Evolutionary conservation across 495 filamentous ascomycete species (phyloP), one percentile per base, ranked within the genome.

Genomic region (Trichoderma erinaceum): DNA sequence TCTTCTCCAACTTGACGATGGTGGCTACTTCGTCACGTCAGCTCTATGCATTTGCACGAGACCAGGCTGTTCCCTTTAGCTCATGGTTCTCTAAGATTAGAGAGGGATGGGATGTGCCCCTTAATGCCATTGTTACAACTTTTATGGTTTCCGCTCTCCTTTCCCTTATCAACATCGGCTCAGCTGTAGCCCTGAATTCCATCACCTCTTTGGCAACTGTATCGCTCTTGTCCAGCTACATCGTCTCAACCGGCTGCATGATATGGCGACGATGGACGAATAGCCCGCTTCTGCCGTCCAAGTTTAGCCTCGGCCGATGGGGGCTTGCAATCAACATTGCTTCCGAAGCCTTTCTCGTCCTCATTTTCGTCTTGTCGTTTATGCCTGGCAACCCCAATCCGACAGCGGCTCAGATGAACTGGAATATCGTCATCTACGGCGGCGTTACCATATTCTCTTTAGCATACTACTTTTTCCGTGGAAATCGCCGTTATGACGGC

Each of bases 121-220:
- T 83, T 66, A 83, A 82, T 70, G 78, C 86, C 1, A 78, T 84
- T 63, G 69, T 81, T 27, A 68, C 85, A 44, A 81, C 81, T 4
- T 78, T 82, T 70, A 68, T 73, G 46, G 77, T 84, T 63, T 82
- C 86, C 18, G 78, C 83, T 67, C 73, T 87, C 43, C 75, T 89
- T 0, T 85, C 85, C 0, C 74, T 87, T 38, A 87, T 89, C 74
- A 87, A 86, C 70, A 81, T 89, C 67, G 86, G 84, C 27, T 86
- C 83, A 0, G 68, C 77, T 3, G 77, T 80, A 5, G 86, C 85
- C 7, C 82, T 89, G 71, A 83, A 85, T 71, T 82, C 82, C 41
- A 79, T 88, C 41, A 74, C 82, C 52, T 84, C 85, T 71, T 71
- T 84, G 72, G 41, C 81, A 73, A 68, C 84, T 76, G 66, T 65